Evolutionary conservation across 2,329 filamentous ascomycete species (phyloP).

Genomic region (Aspergillus tanneri): DNA sequence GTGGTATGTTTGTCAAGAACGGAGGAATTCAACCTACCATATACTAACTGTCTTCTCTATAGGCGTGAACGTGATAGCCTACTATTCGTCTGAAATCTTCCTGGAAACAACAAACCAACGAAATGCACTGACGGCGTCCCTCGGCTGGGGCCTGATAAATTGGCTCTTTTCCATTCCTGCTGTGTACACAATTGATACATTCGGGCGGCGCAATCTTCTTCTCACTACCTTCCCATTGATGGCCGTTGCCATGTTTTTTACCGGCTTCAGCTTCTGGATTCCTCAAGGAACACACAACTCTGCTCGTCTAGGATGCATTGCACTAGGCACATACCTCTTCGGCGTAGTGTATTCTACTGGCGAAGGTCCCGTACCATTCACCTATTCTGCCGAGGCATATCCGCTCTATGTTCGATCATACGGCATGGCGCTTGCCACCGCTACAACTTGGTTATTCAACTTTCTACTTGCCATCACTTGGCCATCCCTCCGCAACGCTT

Average conservation of each 20-base stretch:
- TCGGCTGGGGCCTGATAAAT: slow-evolving; percentile 63
- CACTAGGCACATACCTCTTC: slow-evolving; percentile 47
- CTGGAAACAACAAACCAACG: slow-evolving; percentile 47
- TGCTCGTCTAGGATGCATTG: slow-evolving; percentile 44
- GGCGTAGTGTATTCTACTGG: slow-evolving; percentile 54
- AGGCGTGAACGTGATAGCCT: slow-evolving; percentile 55
- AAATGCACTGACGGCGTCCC: slow-evolving; percentile 55
- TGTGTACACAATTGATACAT: slow-evolving; percentile 67
- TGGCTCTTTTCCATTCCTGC: slow-evolving; percentile 64
- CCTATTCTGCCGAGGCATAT: slow-evolving; percentile 66
- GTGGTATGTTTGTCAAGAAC: slow-evolving; percentile 25
- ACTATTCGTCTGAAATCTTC: slow-evolving; percentile 63
- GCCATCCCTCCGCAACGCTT: slow-evolving; percentile 51
- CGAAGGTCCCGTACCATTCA: slow-evolving; percentile 65
- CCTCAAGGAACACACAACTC: slow-evolving; percentile 35
- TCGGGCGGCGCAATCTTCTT: slow-evolving; percentile 63
- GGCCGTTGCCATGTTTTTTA: slow-evolving; percentile 53
- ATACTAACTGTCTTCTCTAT: background rate
- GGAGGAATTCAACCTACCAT: background rate
- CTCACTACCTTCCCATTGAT: slow-evolving; percentile 66
- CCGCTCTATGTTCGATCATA: slow-evolving; percentile 62
- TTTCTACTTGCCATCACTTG: slow-evolving; percentile 54
- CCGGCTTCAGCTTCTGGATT: slow-evolving; percentile 55
- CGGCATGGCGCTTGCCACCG: slow-evolving; percentile 64
- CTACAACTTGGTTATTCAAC: slow-evolving; percentile 61